phyloP scores from a whole-genome alignment of 2,329 filamentous ascomycete species.

The Aspergillus sp. region DNA sequence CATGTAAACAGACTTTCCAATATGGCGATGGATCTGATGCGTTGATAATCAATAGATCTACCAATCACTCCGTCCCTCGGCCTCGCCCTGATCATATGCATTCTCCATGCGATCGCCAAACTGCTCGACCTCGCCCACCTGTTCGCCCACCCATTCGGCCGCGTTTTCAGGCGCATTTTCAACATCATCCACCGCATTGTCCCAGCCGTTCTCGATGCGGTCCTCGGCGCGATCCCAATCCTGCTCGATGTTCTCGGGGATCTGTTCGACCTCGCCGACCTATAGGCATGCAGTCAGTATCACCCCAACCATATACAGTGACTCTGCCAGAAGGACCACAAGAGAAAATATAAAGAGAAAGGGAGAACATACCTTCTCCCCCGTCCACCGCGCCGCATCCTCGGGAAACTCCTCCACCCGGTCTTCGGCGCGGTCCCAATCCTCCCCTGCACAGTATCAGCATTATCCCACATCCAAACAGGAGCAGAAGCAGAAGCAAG shows the following conservation, averaged over 20 bases:
- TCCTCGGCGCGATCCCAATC: conserved; percentile 31
- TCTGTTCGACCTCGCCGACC: conserved; percentile 41
- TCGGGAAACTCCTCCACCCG: conserved; percentile 42
- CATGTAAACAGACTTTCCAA: too few relatives aligned
- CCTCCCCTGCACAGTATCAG: too few relatives aligned
- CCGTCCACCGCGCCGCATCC: conserved; percentile 43
- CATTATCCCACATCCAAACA: too few relatives aligned
- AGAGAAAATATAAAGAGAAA: not conserved
- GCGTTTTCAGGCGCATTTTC: conserved; percentile 35
- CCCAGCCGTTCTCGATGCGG: conserved; percentile 20
- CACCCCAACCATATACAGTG: not conserved
- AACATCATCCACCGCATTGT: conserved; percentile 30
- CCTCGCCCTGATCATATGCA: conserved; percentile 43
- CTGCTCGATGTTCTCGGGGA: conserved; percentile 35
- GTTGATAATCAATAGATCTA: not conserved
- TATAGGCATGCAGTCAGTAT: conserved; percentile 5
- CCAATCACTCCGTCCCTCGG: conserved; percentile 23
- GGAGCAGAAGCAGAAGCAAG: not conserved
- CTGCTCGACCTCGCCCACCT: conserved; percentile 43
- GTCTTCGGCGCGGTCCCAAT: conserved; percentile 19
- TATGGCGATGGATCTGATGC: too few relatives aligned
- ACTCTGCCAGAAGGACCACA: not conserved
- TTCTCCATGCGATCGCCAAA: conserved; percentile 43
- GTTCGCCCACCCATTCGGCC: conserved; percentile 39
- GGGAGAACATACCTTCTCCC: conserved; percentile 29